These are phyloP conservation scores for Hypoxylon sp. DNA, from an alignment of 2,329 filamentous ascomycete genomes.

Conservation along the genomic window DNA sequence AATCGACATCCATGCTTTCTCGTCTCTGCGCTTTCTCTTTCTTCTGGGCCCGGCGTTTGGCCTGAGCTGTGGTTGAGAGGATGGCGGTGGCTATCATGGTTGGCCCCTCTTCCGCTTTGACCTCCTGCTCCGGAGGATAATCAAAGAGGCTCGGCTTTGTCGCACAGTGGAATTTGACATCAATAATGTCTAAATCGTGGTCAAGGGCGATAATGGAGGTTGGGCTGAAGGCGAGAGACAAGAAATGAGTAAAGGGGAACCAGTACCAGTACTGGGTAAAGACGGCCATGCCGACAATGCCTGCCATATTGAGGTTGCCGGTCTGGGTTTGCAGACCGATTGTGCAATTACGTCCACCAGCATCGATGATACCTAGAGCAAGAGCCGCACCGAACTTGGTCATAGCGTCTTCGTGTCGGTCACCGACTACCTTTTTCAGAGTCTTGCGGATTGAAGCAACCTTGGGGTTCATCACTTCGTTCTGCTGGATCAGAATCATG, in stretches of 20 bases:
- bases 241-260: conserved; percentile 98
- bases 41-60: conserved; percentile 92
- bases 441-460: conserved; percentile 91
- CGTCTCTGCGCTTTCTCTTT: conserved; percentile 90
- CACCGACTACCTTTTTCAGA: conserved; percentile 91
- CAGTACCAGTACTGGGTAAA: conserved; percentile 99
- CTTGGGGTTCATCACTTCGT: conserved; percentile 98
- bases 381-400: conserved; percentile 97
- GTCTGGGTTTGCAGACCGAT: conserved; percentile 98
- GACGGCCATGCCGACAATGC: conserved; percentile 96
- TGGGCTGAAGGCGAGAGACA: conserved; percentile 95
- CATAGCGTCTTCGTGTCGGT: conserved; percentile 99
- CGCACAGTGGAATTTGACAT: conserved; percentile 95
- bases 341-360: conserved; percentile 97
- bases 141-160: conserved; percentile 96
- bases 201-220: conserved; percentile 96
- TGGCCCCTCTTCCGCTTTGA: conserved; percentile 92
- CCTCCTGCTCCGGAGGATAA: conserved; percentile 95
- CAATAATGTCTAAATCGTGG: conserved; percentile 90
- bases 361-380: conserved; percentile 96
- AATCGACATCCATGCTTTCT: conserved; percentile 96
- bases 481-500: conserved; percentile 99
- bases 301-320: conserved; percentile 98
- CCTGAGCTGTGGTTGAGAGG: conserved; percentile 95
- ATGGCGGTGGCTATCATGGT: conserved; percentile 96